Percentiles rank a stretch among this genome's conserved stretches.
Conservation (phyloP, 768 basidiomycete genomes). For the Lactarius vividus region DNA sequence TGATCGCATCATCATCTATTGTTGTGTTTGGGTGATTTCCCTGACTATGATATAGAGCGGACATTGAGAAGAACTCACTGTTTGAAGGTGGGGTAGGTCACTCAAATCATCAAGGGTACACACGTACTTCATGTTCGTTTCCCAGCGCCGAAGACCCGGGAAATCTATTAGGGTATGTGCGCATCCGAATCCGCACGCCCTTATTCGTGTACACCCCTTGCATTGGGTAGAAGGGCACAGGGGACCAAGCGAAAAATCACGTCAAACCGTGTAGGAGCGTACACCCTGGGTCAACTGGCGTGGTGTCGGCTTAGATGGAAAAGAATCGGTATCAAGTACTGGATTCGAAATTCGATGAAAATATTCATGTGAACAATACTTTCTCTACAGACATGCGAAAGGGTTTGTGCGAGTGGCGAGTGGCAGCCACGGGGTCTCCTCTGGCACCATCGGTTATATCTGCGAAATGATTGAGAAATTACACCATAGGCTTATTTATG, state of each 20-base stretch:
- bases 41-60: not conserved
- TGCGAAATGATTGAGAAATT: not conserved
- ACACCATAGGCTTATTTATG: not conserved
- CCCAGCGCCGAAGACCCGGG: not conserved
- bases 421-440: not conserved
- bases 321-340: not conserved
- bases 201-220: not conserved
- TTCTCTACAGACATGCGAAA: not conserved
- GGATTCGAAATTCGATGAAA: not conserved
- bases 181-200: not conserved
- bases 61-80: not conserved
- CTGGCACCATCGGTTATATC: not conserved
- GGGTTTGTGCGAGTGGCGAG: not conserved
- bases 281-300: not conserved
- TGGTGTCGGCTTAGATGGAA: not conserved
- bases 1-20: not conserved
- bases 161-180: not conserved
- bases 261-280: not conserved
- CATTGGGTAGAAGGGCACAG: not conserved
- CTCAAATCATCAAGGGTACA: not conserved
- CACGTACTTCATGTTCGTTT: not conserved
- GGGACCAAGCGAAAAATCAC: not conserved
- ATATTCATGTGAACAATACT: not conserved
- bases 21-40: not conserved
- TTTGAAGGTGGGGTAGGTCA: not conserved